These are phyloP conservation scores for Alternaria arbusti DNA, from an alignment of 2,329 filamentous ascomycete species.

Conservation along the genomic window DNA sequence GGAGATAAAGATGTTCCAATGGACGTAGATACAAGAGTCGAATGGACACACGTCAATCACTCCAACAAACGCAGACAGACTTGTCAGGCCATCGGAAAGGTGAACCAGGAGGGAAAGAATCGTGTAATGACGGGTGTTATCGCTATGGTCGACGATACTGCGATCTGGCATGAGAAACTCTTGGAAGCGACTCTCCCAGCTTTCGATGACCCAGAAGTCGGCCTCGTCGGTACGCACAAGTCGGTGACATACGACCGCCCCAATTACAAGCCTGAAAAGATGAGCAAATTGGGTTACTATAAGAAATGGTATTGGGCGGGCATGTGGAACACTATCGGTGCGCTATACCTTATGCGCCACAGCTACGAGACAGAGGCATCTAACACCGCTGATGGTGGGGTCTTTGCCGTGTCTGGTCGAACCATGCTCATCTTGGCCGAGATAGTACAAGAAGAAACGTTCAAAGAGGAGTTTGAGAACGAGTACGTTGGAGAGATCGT, in stretches of 20 bases:
- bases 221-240: conserved; percentile 32
- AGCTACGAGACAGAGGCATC: conserved; percentile 44
- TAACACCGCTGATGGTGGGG: conserved; percentile 40
- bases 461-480: conserved; percentile 26
- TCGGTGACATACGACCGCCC: conserved; percentile 16
- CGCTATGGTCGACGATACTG: conserved; percentile 28
- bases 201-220: conserved; percentile 23
- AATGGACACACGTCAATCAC: neutral
- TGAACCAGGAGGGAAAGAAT: neutral
- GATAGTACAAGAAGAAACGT: conserved; percentile 29
- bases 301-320: neutral
- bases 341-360: conserved; percentile 39
- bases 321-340: conserved; percentile 30
- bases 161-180: conserved; percentile 23
- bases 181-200: conserved; percentile 23
- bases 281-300: no score
- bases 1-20: no score
- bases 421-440: conserved; percentile 30
- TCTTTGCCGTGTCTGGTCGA: conserved; percentile 43
- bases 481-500: conserved; percentile 13
- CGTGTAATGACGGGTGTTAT: conserved; percentile 12
- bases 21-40: no score
- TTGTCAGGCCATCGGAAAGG: conserved; percentile 10
- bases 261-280: no score
- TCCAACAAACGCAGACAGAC: conserved; percentile 29